phyloP scores from a whole-genome alignment of 1,284 basidiomycete genomes.

The Athelia sp. region DNA sequence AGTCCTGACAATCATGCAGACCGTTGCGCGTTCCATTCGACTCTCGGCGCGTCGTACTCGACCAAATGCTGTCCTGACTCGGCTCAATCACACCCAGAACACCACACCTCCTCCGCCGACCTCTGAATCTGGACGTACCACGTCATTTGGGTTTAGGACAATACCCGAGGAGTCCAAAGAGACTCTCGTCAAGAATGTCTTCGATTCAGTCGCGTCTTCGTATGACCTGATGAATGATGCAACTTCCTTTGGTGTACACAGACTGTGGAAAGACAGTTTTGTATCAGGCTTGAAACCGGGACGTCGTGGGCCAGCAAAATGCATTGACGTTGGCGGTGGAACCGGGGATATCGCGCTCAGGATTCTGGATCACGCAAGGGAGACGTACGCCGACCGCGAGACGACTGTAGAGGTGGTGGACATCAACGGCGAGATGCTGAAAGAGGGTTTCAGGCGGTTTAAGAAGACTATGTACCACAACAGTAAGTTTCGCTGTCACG shows the following conservation, averaged over 20 bases:
- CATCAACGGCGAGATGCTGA: constrained; percentile 94
- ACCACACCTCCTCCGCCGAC: constrained; percentile 1
- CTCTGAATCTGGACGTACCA: constrained; percentile 34
- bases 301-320: constrained; percentile 63
- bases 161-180: constrained; percentile 80
- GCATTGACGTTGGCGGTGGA: constrained; percentile 96
- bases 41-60: neutral
- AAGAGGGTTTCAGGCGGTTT: constrained; percentile 87
- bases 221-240: constrained; percentile 99
- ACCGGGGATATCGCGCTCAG: constrained; percentile 97
- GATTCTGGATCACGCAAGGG: constrained; percentile 88
- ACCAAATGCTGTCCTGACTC: constrained; percentile 13
- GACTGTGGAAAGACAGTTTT: constrained; percentile 96
- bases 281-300: constrained; percentile 81
- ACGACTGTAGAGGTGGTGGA: constrained; percentile 91
- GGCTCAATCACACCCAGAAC: neutral
- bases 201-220: constrained; percentile 92
- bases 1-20: neutral
- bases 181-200: constrained; percentile 82
- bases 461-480: constrained; percentile 96
- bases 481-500: constrained; percentile 51
- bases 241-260: constrained; percentile 93
- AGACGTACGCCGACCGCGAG: constrained; percentile 85
- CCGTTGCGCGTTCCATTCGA: neutral
- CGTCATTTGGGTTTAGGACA: constrained; percentile 92